These are phyloP conservation scores for Acacia melanoxylon DNA, from an alignment of 306 rosid genomes.

Conservation along the genomic window DNA sequence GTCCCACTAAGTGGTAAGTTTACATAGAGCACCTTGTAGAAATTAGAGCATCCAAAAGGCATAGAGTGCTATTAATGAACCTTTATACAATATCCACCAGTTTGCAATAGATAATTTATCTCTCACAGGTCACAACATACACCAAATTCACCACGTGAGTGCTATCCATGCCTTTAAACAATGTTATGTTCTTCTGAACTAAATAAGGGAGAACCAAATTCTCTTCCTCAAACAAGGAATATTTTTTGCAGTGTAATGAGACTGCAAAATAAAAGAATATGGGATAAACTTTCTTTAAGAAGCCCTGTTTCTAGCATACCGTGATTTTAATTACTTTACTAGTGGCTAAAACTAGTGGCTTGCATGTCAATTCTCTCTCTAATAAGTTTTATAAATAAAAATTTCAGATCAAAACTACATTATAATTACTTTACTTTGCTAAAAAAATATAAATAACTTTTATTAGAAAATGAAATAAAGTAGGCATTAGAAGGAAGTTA, in stretches of 20 bases:
- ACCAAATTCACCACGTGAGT: slow-evolving; percentile 17
- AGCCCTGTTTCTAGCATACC: slow-evolving; percentile 15
- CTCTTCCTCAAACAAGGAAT: slow-evolving; percentile 11
- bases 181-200: slow-evolving; percentile 12
- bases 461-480: not conserved
- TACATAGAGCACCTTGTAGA: slow-evolving; percentile 26
- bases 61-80: slow-evolving; percentile 28
- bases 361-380: not conserved
- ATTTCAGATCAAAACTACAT: not conserved
- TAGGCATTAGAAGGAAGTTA: not conserved
- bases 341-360: not conserved
- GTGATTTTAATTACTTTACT: not conserved
- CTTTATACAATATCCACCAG: slow-evolving; percentile 13
- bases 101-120: slow-evolving; percentile 7
- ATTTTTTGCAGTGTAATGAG: slow-evolving; percentile 19
- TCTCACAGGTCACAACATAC: slow-evolving; percentile 11
- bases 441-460: not conserved
- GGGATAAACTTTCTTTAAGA: slow-evolving; percentile 16
- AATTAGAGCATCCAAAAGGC: slow-evolving; percentile 16
- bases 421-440: not conserved
- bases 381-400: not conserved
- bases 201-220: slow-evolving; percentile 16
- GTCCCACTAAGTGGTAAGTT: not conserved
- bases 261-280: slow-evolving; percentile 19
- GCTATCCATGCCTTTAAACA: slow-evolving; percentile 15